Conservation (phyloP, 2,329 filamentous ascomycete genomes). For the Trichoderma koningiopsis region DNA sequence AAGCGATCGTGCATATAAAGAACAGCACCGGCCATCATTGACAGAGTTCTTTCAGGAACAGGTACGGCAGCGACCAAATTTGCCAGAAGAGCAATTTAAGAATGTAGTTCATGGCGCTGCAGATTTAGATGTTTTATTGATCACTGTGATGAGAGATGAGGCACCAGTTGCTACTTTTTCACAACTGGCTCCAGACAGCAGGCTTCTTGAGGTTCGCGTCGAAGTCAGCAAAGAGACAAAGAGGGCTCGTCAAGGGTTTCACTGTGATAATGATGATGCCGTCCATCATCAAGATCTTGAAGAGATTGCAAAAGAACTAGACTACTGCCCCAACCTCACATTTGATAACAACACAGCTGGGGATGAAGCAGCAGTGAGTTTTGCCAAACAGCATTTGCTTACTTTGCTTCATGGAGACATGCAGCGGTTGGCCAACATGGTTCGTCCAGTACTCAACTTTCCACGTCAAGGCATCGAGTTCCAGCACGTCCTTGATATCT, state of each 20-base stretch:
- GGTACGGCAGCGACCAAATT: conserved; percentile 44
- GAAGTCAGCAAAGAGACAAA: conserved; percentile 43
- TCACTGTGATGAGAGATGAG: conserved; percentile 65
- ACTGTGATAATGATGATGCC: neutral
- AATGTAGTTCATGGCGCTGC: conserved; percentile 44
- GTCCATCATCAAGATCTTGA: conserved; percentile 5
- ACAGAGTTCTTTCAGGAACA: conserved; percentile 54
- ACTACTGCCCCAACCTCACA: conserved; percentile 46
- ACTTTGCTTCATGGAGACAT: conserved; percentile 51
- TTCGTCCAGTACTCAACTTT: conserved; percentile 51
- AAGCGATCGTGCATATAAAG: conserved; percentile 61
- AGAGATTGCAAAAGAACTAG: conserved; percentile 28
- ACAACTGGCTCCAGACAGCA: conserved; percentile 55
- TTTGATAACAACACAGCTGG: conserved; percentile 56
- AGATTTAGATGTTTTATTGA: conserved; percentile 57
- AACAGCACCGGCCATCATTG: conserved; percentile 57
- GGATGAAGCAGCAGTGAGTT: conserved; percentile 40
- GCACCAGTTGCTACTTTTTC: conserved; percentile 57
- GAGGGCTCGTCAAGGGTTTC: conserved; percentile 39
- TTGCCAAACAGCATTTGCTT: conserved; percentile 47
- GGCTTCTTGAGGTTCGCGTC: conserved; percentile 57
- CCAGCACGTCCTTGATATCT: conserved; percentile 59
- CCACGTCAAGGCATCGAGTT: conserved; percentile 56
- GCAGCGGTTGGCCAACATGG: conserved; percentile 52
- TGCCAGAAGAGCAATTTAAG: conserved; percentile 56